phyloP scores from a whole-genome alignment of 441 rosid genomes.

The Francoa sonchifolia region DNA sequence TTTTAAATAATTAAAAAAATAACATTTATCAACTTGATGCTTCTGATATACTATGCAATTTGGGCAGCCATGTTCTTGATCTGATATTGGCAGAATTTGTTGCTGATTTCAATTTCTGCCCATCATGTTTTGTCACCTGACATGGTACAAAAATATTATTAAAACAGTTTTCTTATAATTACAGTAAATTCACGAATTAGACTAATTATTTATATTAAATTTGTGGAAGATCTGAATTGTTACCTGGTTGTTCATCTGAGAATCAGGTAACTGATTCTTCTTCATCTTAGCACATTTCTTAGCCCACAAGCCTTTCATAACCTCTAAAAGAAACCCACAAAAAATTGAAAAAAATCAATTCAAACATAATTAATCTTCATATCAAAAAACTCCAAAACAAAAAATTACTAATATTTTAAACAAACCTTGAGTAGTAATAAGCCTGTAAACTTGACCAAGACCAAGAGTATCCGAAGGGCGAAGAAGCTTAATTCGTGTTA shows the following conservation, averaged over 20 bases:
- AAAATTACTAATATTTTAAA: not conserved
- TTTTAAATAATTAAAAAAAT: too few relatives aligned
- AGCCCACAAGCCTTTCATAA: slow-evolving; percentile 58
- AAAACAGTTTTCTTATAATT: not conserved
- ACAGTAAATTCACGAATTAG: not conserved
- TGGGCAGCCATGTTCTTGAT: slow-evolving; percentile 82
- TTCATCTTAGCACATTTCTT: slow-evolving; percentile 56
- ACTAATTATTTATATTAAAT: slow-evolving; percentile 20
- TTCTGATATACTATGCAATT: slow-evolving; percentile 76
- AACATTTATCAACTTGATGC: slow-evolving; percentile 30
- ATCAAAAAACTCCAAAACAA: not conserved
- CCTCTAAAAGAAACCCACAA: slow-evolving; percentile 34
- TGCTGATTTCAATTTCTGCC: slow-evolving; percentile 30
- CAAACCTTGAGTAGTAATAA: slow-evolving; percentile 65
- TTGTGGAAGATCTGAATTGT: slow-evolving; percentile 6
- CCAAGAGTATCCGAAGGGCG: slow-evolving; percentile 64
- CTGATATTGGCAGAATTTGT: slow-evolving; percentile 26
- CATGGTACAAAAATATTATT: not conserved
- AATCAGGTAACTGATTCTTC: slow-evolving; percentile 21
- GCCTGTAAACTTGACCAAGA: slow-evolving; percentile 78
- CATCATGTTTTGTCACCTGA: slow-evolving; percentile 36
- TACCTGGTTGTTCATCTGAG: slow-evolving; percentile 23
- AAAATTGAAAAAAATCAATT: slow-evolving; percentile 2
- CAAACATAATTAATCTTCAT: slow-evolving; percentile 3
- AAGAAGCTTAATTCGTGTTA: slow-evolving; percentile 85